Base-by-base conservation (phyloP, 208 protist genomes). In the Crithidia mellificae region DNA sequence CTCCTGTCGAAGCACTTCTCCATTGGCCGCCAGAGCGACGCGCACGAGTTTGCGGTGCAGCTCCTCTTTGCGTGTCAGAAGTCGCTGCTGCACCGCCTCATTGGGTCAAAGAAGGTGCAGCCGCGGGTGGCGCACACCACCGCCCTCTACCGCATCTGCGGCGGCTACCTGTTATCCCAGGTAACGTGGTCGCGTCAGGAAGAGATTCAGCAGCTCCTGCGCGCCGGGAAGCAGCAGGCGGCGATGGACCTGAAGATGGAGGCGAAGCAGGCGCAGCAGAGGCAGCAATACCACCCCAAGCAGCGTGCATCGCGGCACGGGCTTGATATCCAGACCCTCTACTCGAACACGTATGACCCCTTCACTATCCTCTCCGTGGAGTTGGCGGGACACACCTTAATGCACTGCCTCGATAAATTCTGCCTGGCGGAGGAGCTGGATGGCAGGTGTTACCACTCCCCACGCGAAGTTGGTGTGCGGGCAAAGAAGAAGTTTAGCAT, bases 11-110 rank as follows among this genome's bases (percentile, higher is more conserved):
- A 78, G 51, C 88, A 87, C 67, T 93, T 97, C 63, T 66, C 58
- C 5, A 65, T 93, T 43, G 93, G 93, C n/a, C 63, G 73, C 20
- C 93, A 97, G 72, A 81, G 87, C 67, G 93, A 97, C 68, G 93
- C 93, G 20, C 93, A 97, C 59, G 93, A 97, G 80, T 97, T 97
- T 68, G 73, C 81, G 20, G 68, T 93, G 63, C 78, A 95, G 32
- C 78, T 96, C 9, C 77, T 97, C 30, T 80, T 87, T 58, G 77
- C 87, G 3, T 93, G 85, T 27, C 83, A 96, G 65, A 64, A 75
- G 24, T 92, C 92, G 0, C 74, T 96, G 43, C 72, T 96, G 49
- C 83, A 88, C 65, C 88, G 89, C 30, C 78, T 83, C 14, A 73
- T 91, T 22, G 92, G 89, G 2, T 74, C 81, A 19, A 83, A 78